Evolutionary conservation across 495 filamentous ascomycete genomes (phyloP), one percentile per base, ranked within the genome.

Genomic region (Penicillium waksmanii): DNA sequence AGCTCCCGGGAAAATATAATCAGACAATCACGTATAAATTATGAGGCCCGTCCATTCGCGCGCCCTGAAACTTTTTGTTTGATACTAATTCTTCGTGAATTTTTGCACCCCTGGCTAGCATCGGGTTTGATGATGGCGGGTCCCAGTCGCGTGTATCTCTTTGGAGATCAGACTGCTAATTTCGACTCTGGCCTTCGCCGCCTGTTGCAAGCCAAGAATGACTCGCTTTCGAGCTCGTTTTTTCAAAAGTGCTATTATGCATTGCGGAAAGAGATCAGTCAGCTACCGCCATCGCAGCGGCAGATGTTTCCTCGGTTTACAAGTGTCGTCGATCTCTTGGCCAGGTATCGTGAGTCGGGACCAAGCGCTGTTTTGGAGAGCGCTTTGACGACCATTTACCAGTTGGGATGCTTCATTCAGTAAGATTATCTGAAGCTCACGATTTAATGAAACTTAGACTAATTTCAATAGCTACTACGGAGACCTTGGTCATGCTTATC

Each of bases 111-210:
- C 54, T 57, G 56, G 43, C 46, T 59, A 47, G 50, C 27, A 58
- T 47, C 38, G 38, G 61, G 63, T 23, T 49, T 62, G 66, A 66
- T 23, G 53, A 78, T 78, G 75, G 70, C 66, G 59, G 67, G 60
- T 43, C 61, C 62, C 51, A 68, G 66, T 61, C 70, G 64, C 50
- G 71, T 75, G 60, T 80, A 76, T 70, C 70, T 89, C 65, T 92
- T 93, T 70, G 91, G 90, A 77, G 90, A 95, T 72, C 89, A 92
- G 78, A 91, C 89, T 27, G 80, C 86, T 63, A 86, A 90, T 67
- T 87, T 87, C 53, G 85, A 88, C 62, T 77, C 80, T 48, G 85
- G 89, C 52, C 77, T 93, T 51, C 80, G 82, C 78, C 77, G 80
- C 77, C 61, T 89, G 72, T 64, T 87, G 67, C 80, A 85, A 57